phyloP scores from a whole-genome alignment of 768 basidiomycete species.

The Tricholoma saponaceum region DNA sequence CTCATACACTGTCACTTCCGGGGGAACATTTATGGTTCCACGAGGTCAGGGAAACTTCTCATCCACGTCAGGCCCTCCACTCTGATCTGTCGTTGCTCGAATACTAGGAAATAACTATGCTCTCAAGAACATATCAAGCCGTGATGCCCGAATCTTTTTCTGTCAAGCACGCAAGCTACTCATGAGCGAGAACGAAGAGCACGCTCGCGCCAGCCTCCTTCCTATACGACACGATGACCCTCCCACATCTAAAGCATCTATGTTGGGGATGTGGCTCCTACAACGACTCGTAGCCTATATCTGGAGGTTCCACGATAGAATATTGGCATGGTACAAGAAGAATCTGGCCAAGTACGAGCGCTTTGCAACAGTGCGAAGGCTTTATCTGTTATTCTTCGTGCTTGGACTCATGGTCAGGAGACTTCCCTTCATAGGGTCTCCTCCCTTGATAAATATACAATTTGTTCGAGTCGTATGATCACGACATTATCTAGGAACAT shows the following conservation, averaged over 20 bases:
- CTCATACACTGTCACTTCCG: slow-evolving; percentile 71
- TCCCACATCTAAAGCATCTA: slow-evolving; percentile 13
- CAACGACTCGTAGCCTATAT: slow-evolving; percentile 10
- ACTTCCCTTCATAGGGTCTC: slow-evolving; percentile 19
- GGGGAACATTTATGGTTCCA: slow-evolving; percentile 88
- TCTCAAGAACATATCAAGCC: slow-evolving; percentile 81
- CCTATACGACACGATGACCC: slow-evolving; percentile 5
- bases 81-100: not conserved
- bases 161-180: slow-evolving; percentile 69
- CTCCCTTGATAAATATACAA: slow-evolving; percentile 21
- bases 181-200: not conserved
- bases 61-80: not conserved
- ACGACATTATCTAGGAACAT: not conserved
- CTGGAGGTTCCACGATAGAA: slow-evolving; percentile 6
- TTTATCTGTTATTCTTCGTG: slow-evolving; percentile 19
- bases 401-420: slow-evolving; percentile 18
- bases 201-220: slow-evolving; percentile 2
- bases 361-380: slow-evolving; percentile 11
- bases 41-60: slow-evolving; percentile 52
- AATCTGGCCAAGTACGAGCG: slow-evolving; percentile 14
- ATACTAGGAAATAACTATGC: slow-evolving; percentile 80
- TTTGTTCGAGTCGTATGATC: slow-evolving; percentile 13
- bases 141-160: slow-evolving; percentile 85
- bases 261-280: slow-evolving; percentile 16
- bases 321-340: slow-evolving; percentile 15